Conservation (phyloP, 192 early-diverging fungal species). For the Lobosporangium transversale region DNA sequence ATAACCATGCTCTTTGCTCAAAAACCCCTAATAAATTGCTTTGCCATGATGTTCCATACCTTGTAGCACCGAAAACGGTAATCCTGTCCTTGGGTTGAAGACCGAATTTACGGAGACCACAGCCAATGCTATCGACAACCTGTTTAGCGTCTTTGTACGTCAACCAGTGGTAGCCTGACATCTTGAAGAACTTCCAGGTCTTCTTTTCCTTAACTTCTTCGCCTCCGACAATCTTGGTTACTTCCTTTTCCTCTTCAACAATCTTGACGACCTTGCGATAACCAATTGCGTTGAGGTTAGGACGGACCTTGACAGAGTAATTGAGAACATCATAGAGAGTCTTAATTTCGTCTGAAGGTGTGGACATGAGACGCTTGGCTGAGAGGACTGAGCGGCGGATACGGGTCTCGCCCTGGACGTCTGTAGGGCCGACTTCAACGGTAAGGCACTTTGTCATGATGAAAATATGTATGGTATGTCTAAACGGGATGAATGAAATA, state of each 20-base stretch:
- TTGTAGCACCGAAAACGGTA: constrained; percentile 77
- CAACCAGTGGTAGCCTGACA: constrained; percentile 84
- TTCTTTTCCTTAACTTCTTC: constrained; percentile 74
- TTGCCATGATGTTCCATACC: too few relatives aligned
- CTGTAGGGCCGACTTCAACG: constrained; percentile 50
- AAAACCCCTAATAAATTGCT: too few relatives aligned
- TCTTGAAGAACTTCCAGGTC: constrained; percentile 83
- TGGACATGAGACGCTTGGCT: constrained; percentile 55
- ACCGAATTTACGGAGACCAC: constrained; percentile 79
- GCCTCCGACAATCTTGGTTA: constrained; percentile 68
- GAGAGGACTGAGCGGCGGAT: constrained; percentile 59
- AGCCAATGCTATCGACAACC: constrained; percentile 66
- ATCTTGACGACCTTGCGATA: constrained; percentile 70
- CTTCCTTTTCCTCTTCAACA: constrained; percentile 80
- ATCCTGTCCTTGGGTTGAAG: constrained; percentile 57
- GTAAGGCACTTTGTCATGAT: constrained; percentile 56
- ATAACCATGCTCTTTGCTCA: too few relatives aligned
- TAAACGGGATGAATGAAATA: constrained; percentile 2
- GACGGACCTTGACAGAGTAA: constrained; percentile 64
- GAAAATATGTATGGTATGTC: constrained; percentile 2
- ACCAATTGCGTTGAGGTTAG: constrained; percentile 74
- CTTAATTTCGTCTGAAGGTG: constrained; percentile 57
- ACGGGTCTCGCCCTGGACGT: constrained; percentile 54
- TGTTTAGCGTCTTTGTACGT: constrained; percentile 77
- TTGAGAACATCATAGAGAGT: constrained; percentile 80